Conservation (phyloP, 345 rosid genomes). For the Psidium guajava region DNA sequence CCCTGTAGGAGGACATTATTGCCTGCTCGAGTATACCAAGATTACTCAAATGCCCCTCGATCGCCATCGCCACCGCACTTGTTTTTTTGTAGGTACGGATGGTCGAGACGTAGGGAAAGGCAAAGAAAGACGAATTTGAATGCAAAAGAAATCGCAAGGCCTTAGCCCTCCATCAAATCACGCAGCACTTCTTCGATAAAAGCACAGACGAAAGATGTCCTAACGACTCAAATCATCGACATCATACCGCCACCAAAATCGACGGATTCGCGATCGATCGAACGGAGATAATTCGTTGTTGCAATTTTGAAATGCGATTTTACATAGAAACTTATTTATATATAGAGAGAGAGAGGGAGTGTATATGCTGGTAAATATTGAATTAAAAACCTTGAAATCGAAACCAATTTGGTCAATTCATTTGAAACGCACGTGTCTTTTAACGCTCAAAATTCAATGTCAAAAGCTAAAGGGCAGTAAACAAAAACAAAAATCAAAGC, state of each 20-base stretch:
- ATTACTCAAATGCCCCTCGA: background rate
- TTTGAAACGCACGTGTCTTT: background rate
- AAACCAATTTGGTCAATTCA: background rate
- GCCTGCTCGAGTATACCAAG: background rate
- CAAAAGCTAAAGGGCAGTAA: background rate
- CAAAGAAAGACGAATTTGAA: no score
- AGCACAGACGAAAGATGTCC: background rate
- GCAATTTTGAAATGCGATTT: background rate
- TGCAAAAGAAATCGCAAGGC: background rate
- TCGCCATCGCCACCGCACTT: rapidly evolving
- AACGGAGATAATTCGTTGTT: background rate
- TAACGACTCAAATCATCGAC: background rate
- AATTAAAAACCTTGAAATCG: background rate
- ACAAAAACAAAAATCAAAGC: background rate
- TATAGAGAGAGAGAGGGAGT: background rate
- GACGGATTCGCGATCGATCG: background rate
- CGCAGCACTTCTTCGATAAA: background rate
- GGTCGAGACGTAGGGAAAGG: no score
- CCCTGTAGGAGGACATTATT: background rate
- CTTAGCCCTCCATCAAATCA: background rate
- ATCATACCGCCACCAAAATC: background rate
- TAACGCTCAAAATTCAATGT: background rate
- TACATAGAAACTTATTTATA: background rate
- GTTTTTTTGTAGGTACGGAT: background rate
- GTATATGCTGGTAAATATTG: background rate